Conservation (phyloP, 2,329 filamentous ascomycete genomes). For the Emmonsiellopsis sp. region DNA sequence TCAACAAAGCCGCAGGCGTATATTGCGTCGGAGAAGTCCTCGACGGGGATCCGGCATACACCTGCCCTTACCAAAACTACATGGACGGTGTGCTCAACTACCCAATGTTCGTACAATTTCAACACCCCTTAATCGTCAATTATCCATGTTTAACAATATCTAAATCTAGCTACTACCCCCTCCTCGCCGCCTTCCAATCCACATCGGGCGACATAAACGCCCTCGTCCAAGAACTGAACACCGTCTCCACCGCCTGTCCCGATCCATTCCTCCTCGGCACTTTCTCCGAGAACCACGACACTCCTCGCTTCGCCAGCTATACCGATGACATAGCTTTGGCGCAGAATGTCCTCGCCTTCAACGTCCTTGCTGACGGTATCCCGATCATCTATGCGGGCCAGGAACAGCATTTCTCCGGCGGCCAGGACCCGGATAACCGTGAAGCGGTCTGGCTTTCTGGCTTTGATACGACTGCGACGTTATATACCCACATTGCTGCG, state of each 20-base stretch:
- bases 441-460: slow-evolving; percentile 50
- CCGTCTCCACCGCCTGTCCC: slow-evolving; percentile 28
- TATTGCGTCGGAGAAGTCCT: slow-evolving; percentile 42
- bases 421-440: slow-evolving; percentile 42
- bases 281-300: slow-evolving; percentile 54
- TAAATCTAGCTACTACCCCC: background rate
- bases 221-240: slow-evolving; percentile 18
- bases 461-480: slow-evolving; percentile 38
- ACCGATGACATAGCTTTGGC: slow-evolving; percentile 47
- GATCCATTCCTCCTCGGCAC: slow-evolving; percentile 35
- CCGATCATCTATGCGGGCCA: slow-evolving; percentile 59
- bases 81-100: slow-evolving; percentile 41
- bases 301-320: slow-evolving; percentile 43
- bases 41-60: slow-evolving; percentile 27
- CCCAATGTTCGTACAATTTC: slow-evolving; percentile 28
- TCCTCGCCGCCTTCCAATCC: slow-evolving; percentile 5
- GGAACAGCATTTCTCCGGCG: slow-evolving; percentile 51
- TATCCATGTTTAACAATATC: background rate
- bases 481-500: slow-evolving; percentile 42
- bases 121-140: background rate
- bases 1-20: slow-evolving; percentile 30
- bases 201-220: slow-evolving; percentile 1
- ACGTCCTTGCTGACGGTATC: slow-evolving; percentile 53
- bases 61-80: slow-evolving; percentile 36
- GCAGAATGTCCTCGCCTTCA: slow-evolving; percentile 53